Evolutionary conservation across 2,329 filamentous ascomycete species (phyloP), one percentile per base, ranked within the genome.

Genomic region (Beauveria asiatica): DNA sequence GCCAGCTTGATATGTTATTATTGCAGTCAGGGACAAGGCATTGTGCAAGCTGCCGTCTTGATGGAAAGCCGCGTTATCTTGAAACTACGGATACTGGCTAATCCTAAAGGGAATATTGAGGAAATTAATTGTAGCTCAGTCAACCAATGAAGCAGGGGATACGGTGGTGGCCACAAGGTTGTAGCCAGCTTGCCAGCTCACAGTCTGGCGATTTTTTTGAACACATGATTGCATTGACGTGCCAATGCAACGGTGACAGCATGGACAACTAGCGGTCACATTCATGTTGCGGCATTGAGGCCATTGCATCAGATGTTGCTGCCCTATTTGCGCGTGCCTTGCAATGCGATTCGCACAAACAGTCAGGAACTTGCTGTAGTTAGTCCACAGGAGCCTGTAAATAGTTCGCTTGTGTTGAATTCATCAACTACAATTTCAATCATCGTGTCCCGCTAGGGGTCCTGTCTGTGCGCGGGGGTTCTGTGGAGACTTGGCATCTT

Each of bases 141-240:
- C 52, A 55, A 17, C 56, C 56, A 51, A 59, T 52, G 39, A 59
- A 59, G n/a, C 48, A 59, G 56, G 56, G 53, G 55, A 37, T 42
- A 8, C 17, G 39, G 56, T 45, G 25, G 45, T 45, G 25, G 45
- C 56, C 48, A 45, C 56, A 23, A 52, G 48, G 56, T 39, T 45
- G 37, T 25, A 33, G n/a, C 45, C 41, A 27, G 45, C 10, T 21
- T 17, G 46, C n/a, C 41, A 45, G 56, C 48, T 45, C n/a, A 33
- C n/a, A 33, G 25, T 37, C 39, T 51, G 48, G 9, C 45, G 33
- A 50, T 16, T 50, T 57, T 57, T 44, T 21, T 23, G 3, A 13
- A 17, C 45, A 48, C 45, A 42, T 49, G 44, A 57, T 27, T n/a
- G 21, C 8, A 41, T 19, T 41, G 45, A 42, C n/a, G 16, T 27